These are phyloP conservation scores for Xeromyces bisporus DNA, from an alignment of 495 filamentous ascomycete genomes.

Conservation along the genomic window DNA sequence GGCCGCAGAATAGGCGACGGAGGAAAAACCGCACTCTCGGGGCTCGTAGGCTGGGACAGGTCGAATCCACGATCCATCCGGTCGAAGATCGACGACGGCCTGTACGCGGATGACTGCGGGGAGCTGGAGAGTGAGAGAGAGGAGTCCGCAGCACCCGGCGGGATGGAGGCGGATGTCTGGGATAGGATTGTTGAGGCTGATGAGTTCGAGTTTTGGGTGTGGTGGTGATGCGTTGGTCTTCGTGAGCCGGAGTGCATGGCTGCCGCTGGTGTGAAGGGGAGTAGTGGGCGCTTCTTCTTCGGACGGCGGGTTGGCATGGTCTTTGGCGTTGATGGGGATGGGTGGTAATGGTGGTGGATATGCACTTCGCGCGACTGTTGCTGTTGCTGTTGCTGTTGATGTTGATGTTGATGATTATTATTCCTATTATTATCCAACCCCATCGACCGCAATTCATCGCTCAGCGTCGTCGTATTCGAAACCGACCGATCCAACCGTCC, in stretches of 20 bases:
- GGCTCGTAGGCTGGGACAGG: conserved; percentile 55
- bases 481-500: conserved; percentile 3
- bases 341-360: conserved; percentile 88
- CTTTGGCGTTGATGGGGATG: conserved; percentile 31
- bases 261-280: conserved; percentile 36
- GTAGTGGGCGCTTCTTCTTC: conserved; percentile 49
- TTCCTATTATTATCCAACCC: conserved; percentile 27
- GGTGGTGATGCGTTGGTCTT: conserved; percentile 23
- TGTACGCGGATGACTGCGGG: conserved; percentile 55
- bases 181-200: conserved; percentile 41
- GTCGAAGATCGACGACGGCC: conserved; percentile 66
- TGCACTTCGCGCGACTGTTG: too few species aligned
- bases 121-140: conserved; percentile 74
- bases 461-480: conserved; percentile 40
- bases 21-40: conserved; percentile 45
- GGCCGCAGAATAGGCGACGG: conserved; percentile 21
- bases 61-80: conserved; percentile 35
- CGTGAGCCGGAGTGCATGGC: conserved; percentile 42
- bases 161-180: conserved; percentile 45
- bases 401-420: too few species aligned
- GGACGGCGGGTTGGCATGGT: conserved; percentile 32
- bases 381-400: too few species aligned
- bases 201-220: conserved; percentile 28
- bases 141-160: conserved; percentile 34
- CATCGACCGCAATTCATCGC: conserved; percentile 49